phyloP scores from a whole-genome alignment of 2,329 filamentous ascomycete species.

The Furcasterigmium sp. region DNA sequence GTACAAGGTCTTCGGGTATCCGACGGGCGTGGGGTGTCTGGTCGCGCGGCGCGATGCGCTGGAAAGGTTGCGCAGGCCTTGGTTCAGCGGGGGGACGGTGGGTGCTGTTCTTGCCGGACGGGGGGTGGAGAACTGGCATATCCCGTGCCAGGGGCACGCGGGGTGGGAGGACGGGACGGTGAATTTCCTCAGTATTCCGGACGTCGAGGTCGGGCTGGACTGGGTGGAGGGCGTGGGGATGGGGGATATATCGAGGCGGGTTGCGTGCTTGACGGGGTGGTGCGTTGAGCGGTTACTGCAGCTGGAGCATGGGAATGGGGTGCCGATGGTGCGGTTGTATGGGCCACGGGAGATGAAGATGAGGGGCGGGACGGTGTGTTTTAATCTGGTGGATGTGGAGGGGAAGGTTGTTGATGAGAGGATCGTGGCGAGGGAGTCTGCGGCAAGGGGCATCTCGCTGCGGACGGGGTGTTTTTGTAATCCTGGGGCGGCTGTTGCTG shows the following conservation, averaged over 20 bases:
- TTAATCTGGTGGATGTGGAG: conserved; percentile 28
- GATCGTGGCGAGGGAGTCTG: conserved; percentile 25
- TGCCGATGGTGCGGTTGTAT: conserved; percentile 26
- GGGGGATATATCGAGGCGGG: conserved; percentile 20
- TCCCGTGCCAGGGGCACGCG: conserved; percentile 18
- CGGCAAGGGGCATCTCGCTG: conserved; percentile 27
- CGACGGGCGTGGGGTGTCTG: conserved; percentile 34
- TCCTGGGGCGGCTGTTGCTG: conserved; percentile 30
- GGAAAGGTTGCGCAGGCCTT: conserved; percentile 24
- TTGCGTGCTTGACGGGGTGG: conserved; percentile 30
- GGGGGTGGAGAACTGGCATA: conserved; percentile 23
- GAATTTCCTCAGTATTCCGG: conserved; percentile 32
- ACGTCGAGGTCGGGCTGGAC: conserved; percentile 28
- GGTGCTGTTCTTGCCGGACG: conserved; percentile 21
- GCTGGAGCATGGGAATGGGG: conserved; percentile 25
- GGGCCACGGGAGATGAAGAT: conserved; percentile 21
- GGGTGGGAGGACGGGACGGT: conserved; percentile 35
- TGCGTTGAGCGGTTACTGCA: conserved; percentile 22
- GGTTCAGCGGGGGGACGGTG: conserved; percentile 34
- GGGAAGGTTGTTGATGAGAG: conserved; percentile 30
- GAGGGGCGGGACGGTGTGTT: conserved; percentile 30
- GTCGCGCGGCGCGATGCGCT: conserved; percentile 26
- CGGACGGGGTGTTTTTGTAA: conserved; percentile 38
- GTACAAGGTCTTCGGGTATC: conserved; percentile 37
- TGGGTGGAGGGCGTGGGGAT: conserved; percentile 25